These are phyloP conservation scores for Uncinocarpus reesii DNA, from an alignment of 2,329 filamentous ascomycete species.

Conservation along the genomic window DNA sequence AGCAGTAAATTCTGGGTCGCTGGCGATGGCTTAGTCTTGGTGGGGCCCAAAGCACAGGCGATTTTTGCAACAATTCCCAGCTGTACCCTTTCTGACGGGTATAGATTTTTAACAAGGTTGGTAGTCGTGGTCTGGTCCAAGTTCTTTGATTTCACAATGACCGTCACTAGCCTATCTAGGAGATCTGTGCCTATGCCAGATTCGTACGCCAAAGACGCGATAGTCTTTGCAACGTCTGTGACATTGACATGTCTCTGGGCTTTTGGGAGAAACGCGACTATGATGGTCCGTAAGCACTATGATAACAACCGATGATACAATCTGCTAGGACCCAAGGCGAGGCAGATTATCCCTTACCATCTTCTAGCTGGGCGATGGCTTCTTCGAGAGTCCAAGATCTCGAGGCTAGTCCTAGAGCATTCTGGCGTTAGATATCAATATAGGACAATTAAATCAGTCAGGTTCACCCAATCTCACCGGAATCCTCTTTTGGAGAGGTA, in stretches of 20 bases:
- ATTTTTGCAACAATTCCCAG: conserved; percentile 53
- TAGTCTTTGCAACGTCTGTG: conserved; percentile 52
- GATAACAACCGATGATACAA: too few relatives aligned
- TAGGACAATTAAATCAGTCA: neutral
- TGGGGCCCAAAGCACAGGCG: conserved; percentile 65
- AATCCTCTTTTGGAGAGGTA: neutral
- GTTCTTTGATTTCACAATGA: conserved; percentile 55
- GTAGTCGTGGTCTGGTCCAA: conserved; percentile 67
- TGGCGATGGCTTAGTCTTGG: conserved; percentile 61
- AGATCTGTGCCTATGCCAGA: conserved; percentile 53
- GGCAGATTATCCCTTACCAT: conserved; percentile 12
- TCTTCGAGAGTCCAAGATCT: conserved; percentile 15
- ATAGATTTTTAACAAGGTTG: conserved; percentile 61
- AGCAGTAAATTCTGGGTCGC: conserved; percentile 60
- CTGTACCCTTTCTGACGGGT: conserved; percentile 57
- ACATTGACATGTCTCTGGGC: conserved; percentile 56
- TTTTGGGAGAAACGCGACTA: conserved; percentile 42
- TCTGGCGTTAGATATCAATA: neutral
- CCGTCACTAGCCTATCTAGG: conserved; percentile 53
- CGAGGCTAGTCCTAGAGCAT: neutral
- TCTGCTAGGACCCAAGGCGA: neutral
- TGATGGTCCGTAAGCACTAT: neutral
- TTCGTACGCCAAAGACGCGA: conserved; percentile 55
- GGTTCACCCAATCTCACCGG: neutral
- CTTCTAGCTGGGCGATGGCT: conserved; percentile 16